Evolutionary conservation across 2,329 filamentous ascomycete genomes (phyloP).

Genomic region (Elsinoe perseae): DNA sequence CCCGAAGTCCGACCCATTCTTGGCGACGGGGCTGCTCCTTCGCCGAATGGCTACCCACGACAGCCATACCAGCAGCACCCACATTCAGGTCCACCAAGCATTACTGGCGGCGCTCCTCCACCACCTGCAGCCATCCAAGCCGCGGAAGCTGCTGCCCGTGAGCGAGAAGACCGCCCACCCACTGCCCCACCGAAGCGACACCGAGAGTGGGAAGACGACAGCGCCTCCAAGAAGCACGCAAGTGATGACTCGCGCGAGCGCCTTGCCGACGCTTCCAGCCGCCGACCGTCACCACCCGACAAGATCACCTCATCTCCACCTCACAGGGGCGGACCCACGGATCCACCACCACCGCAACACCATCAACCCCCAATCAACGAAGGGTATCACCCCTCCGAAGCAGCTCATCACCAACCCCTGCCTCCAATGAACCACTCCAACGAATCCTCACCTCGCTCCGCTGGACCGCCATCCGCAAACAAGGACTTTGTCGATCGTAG

Average conservation of each 20-base stretch:
- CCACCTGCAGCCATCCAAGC: conserved; percentile 55
- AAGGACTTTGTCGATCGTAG: conserved; percentile 38
- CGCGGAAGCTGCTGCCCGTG: conserved; percentile 59
- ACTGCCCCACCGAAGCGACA: conserved; percentile 71
- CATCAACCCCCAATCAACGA: conserved; percentile 65
- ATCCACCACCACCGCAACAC: conserved; percentile 55
- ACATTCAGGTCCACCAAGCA: conserved; percentile 52
- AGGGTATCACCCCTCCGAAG: conserved; percentile 84
- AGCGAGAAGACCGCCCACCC: conserved; percentile 64
- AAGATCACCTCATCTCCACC: conserved; percentile 53
- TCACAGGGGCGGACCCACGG: conserved; percentile 55
- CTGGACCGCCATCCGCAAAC: conserved; percentile 34
- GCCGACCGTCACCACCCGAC: conserved; percentile 48
- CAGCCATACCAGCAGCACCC: conserved; percentile 71
- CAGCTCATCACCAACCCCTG: conserved; percentile 73
- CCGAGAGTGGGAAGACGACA: conserved; percentile 88
- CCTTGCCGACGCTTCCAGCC: conserved; percentile 74
- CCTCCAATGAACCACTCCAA: conserved; percentile 39
- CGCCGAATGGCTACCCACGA: conserved; percentile 82
- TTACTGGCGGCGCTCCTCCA: conserved; percentile 63
- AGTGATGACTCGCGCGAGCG: conserved; percentile 83
- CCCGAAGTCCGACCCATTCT: conserved; percentile 74
- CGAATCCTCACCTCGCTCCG: conserved; percentile 48
- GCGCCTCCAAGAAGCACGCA: conserved; percentile 66
- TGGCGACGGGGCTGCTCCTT: conserved; percentile 71